Evolutionary conservation across 768 basidiomycete species (phyloP), one percentile per base, ranked within the genome.

Genomic region (Hebeloma cylindrosporum): DNA sequence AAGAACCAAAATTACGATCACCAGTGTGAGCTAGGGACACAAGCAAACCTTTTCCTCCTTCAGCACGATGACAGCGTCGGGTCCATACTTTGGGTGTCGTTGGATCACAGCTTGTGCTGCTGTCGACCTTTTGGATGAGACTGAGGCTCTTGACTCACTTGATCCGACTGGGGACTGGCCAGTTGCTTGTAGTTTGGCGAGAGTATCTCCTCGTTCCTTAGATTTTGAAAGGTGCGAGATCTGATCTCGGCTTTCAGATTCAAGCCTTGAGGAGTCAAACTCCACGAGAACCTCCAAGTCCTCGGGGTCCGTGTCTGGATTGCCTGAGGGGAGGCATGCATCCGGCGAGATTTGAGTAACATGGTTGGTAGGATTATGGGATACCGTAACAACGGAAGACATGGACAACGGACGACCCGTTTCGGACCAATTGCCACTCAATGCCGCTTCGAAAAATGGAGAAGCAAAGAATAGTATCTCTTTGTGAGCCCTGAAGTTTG

Each of bases 341-440:
- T n/a, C n/a, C n/a, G n/a, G n/a, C n/a, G n/a, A n/a, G n/a, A n/a
- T n/a, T n/a, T n/a, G n/a, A n/a, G n/a, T n/a, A n/a, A n/a, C n/a
- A n/a, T n/a, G n/a, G n/a, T n/a, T n/a, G n/a, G n/a, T n/a, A n/a
- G n/a, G n/a, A n/a, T n/a, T n/a, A 54, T 89, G 86, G 2, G 88
- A 85, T 40, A 93, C 87, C 16, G 90, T 91, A 59, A 91, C 85
- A 23, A 90, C 74, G 37, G 88, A 90, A 18, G 85, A 88, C 73
- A 86, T 80, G 44, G 86, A 90, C 17, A 72, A 78, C 14, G 85
- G 87, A 28, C 87, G 76, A 25, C 83, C 86, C 5, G 85, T 93
- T 67, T 95, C 93, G 9, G 88, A 87, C 93, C 93, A 95, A 58
- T 88, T 80, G 6, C 93, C 93, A 54, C 89, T 89, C 35, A 95